Conservation (phyloP, 805 yeast genomes). For the Saccharomycopsis javanensis region DNA sequence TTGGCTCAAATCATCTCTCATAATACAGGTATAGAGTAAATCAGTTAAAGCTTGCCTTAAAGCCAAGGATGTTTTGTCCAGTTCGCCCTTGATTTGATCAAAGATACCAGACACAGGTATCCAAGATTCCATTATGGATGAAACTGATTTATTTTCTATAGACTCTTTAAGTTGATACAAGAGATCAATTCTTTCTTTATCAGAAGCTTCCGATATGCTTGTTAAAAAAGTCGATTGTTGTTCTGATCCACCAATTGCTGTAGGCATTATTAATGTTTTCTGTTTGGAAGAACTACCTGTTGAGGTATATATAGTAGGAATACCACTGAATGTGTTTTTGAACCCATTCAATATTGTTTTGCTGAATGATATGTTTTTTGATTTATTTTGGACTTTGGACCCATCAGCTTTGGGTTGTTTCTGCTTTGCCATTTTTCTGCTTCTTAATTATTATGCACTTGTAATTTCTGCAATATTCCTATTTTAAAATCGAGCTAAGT, state of each 20-base stretch:
- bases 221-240: conserved; percentile 10
- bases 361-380: not conserved
- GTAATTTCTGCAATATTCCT: not conserved
- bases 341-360: not conserved
- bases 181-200: conserved; percentile 13
- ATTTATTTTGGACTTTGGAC: not conserved
- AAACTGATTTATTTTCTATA: conserved; percentile 12
- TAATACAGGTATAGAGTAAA: conserved; percentile 15
- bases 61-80: not conserved
- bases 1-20: conserved; percentile 17
- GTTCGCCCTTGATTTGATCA: conserved; percentile 1
- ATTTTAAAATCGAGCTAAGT: not conserved
- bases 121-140: conserved; percentile 19
- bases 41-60: conserved; percentile 12
- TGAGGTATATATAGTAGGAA: not conserved
- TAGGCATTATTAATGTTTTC: conserved; percentile 8
- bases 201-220: conserved; percentile 10
- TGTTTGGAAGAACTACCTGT: not conserved
- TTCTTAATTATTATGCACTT: not conserved
- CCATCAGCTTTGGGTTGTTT: not conserved
- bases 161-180: conserved; percentile 10
- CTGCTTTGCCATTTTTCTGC: not conserved
- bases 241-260: conserved; percentile 18
- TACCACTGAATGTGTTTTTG: not conserved
- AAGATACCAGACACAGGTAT: conserved; percentile 15